Conservation (phyloP, 1,139 yeast genomes). For the Hanseniaspora sp. region DNA sequence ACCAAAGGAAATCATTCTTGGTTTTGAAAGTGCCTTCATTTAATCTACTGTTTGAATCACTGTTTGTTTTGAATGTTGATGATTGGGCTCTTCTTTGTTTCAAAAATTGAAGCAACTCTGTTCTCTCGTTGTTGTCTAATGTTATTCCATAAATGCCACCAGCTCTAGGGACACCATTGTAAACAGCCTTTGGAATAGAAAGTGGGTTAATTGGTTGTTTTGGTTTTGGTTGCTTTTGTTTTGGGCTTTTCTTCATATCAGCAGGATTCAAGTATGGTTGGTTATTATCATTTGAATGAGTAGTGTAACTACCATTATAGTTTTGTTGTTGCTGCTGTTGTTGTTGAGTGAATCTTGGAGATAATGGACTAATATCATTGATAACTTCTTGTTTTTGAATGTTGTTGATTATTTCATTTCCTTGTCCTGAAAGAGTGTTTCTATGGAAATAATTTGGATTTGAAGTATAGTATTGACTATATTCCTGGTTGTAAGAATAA, state of each 20-base stretch:
- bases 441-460: not conserved
- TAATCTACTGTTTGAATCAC: too few species aligned
- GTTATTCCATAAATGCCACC: not conserved
- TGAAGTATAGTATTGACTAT: not conserved
- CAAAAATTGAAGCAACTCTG: not conserved
- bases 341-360: not conserved
- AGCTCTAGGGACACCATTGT: not conserved
- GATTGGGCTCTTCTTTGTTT: not conserved
- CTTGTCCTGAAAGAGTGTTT: not conserved
- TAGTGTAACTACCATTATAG: not conserved
- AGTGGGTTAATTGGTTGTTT: not conserved
- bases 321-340: not conserved
- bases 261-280: too few species aligned
- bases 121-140: not conserved
- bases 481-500: not conserved
- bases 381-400: not conserved
- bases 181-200: not conserved
- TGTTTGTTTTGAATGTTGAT: not conserved
- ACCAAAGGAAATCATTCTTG: constrained; percentile 8
- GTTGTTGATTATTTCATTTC: not conserved
- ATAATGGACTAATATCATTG: constrained; percentile 2
- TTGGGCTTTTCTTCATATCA: too few species aligned
- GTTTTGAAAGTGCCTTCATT: not conserved
- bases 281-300: not conserved
- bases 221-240: not conserved